Base-by-base conservation (phyloP, 331 rosid species). In the Quercus tomentella region DNA sequence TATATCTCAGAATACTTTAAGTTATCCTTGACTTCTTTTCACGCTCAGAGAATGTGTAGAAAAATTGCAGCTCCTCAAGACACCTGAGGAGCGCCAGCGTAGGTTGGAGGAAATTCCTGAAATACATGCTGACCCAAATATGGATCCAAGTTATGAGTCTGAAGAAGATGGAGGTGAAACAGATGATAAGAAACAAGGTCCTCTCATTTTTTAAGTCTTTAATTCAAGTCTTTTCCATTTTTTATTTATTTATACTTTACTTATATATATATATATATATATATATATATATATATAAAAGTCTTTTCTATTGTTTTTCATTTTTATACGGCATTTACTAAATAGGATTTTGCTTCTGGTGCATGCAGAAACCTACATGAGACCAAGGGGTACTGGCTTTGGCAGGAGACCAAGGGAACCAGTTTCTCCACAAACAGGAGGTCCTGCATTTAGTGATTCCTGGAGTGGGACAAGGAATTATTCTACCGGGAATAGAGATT, bases 21-120 rank as follows among this genome's bases (percentile, higher is more conserved):
- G 77, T 77, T 63, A 84, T 87, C 94, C 93, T 90, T 93, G 77
- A 96, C 97, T 80, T 74, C 52, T 56, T 77, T 78, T 81, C 78
- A 96, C 99, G 97, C 99, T 96, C 78, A 88, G 99, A 88, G 99
- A 96, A 88, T 96, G 99, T 82, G 98, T 96, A 4, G 99, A 96
- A 90, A 96, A 96, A 81, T 82, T 96, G 87, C 99, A 96, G 88
- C 90, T 92, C 82, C 76, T 96, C 66, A 96, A 90, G 88, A 89
- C 98, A 20, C 99, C 98, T 3, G 98, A 96, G 88, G 99, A 96
- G 79, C 98, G 99, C 57, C 98, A 90, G 77, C 98, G 99, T 22
- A 96, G 99, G 79, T 86, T 91, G 82, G 99, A 90, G 72, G 99
- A 96, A 81, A 85, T 92, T 77, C 90, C 96, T 55, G 94, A 89